Conservation (phyloP, 2,329 filamentous ascomycete genomes). For the Pseudocercospora crystallina region DNA sequence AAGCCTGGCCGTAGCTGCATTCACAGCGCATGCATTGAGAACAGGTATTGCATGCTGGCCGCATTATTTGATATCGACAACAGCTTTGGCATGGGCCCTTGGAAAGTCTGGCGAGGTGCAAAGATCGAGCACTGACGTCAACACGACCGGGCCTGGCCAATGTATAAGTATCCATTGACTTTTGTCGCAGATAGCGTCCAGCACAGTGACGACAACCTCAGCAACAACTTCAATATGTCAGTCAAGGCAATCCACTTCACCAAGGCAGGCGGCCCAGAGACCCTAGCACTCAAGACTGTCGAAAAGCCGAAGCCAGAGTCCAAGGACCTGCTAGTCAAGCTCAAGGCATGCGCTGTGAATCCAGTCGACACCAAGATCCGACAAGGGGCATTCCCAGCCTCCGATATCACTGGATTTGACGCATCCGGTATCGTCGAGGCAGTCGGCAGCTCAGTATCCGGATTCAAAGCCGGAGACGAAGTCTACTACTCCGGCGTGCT, state of each 20-base stretch:
- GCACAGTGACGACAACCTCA: too few relatives aligned
- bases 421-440: conserved; percentile 42
- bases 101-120: too few relatives aligned
- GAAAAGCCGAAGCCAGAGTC: conserved; percentile 1
- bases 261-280: neutral
- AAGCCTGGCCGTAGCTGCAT: too few relatives aligned
- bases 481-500: conserved; percentile 46
- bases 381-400: conserved; percentile 27
- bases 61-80: too few relatives aligned
- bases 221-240: neutral
- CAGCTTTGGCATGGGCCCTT: too few relatives aligned
- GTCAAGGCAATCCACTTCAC: conserved; percentile 11
- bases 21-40: too few relatives aligned
- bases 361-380: conserved; percentile 43
- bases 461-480: conserved; percentile 45
- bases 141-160: too few relatives aligned
- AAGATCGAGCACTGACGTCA: too few relatives aligned
- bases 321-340: conserved; percentile 6
- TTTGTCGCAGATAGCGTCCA: too few relatives aligned
- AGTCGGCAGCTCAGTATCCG: conserved; percentile 32
- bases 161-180: too few relatives aligned
- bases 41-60: too few relatives aligned
- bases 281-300: conserved; percentile 2
- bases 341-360: conserved; percentile 42
- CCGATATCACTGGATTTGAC: conserved; percentile 46